Conservation (phyloP, 257 asterid species). For the Fraxinus pennsylvanica region DNA sequence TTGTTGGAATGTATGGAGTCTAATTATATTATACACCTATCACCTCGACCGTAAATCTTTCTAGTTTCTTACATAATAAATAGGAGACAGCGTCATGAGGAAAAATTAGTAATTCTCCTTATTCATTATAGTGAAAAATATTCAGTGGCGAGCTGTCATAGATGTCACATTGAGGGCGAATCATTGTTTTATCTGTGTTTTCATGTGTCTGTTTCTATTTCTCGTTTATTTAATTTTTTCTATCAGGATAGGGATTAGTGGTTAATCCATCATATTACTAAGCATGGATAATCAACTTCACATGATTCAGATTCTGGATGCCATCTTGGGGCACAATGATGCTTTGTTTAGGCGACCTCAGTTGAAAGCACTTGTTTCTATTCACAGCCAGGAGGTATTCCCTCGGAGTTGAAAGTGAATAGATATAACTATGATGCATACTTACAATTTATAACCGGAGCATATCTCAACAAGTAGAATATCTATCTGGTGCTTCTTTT, state of each 20-base stretch:
- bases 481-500: background rate
- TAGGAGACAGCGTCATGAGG: background rate
- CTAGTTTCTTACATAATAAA: background rate
- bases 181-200: background rate
- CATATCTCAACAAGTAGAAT: background rate
- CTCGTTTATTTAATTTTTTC: background rate
- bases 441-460: background rate
- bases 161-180: background rate
- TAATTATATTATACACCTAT: background rate
- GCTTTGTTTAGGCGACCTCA: slow-evolving; percentile 91
- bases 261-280: background rate
- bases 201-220: background rate
- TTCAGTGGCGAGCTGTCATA: background rate
- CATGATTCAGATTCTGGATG: slow-evolving; percentile 64
- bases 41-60: background rate
- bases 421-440: background rate
- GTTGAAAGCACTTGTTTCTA: slow-evolving; percentile 91
- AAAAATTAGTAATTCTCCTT: background rate
- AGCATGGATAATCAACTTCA: slow-evolving; percentile 5
- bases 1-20: background rate
- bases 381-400: slow-evolving; percentile 87
- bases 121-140: background rate
- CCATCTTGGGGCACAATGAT: slow-evolving; percentile 80
- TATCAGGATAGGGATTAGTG: background rate
- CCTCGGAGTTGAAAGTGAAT: slow-evolving; percentile 21